Conservation (phyloP, 2,329 filamentous ascomycete genomes). For the Pseudogymnoascus destructans region DNA sequence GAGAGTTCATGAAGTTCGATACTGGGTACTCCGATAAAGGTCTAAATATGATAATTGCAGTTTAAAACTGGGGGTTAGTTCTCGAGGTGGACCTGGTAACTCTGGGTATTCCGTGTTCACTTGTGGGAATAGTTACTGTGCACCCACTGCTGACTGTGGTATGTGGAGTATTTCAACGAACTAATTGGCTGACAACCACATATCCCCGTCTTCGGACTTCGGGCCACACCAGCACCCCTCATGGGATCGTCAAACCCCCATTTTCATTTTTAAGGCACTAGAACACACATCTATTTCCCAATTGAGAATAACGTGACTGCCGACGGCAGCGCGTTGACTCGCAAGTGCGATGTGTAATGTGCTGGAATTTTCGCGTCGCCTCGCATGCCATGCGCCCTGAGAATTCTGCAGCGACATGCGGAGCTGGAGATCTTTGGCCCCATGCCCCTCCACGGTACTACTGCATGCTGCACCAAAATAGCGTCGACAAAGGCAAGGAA, state of each 20-base stretch:
- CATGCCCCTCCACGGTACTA: background rate
- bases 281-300: background rate
- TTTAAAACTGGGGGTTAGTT: too few relatives aligned
- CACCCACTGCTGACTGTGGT: background rate
- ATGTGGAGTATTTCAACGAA: background rate
- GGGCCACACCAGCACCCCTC: background rate
- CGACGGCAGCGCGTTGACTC: background rate
- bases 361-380: slow-evolving; percentile 7
- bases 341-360: background rate
- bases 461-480: background rate
- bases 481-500: background rate
- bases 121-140: background rate
- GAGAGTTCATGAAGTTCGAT: too few relatives aligned
- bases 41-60: slow-evolving; percentile 6
- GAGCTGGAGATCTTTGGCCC: background rate
- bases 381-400: slow-evolving; percentile 8
- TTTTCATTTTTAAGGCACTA: background rate
- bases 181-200: background rate
- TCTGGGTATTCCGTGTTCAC: too few relatives aligned
- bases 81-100: too few relatives aligned
- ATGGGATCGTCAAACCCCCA: background rate
- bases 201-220: background rate
- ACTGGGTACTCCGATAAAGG: slow-evolving; percentile 1
- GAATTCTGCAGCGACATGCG: slow-evolving; percentile 7
- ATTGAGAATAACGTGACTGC: background rate